Evolutionary conservation across 345 rosid species (phyloP), one percentile per base, ranked within the genome.

Genomic region (Aethionema arabicum): DNA sequence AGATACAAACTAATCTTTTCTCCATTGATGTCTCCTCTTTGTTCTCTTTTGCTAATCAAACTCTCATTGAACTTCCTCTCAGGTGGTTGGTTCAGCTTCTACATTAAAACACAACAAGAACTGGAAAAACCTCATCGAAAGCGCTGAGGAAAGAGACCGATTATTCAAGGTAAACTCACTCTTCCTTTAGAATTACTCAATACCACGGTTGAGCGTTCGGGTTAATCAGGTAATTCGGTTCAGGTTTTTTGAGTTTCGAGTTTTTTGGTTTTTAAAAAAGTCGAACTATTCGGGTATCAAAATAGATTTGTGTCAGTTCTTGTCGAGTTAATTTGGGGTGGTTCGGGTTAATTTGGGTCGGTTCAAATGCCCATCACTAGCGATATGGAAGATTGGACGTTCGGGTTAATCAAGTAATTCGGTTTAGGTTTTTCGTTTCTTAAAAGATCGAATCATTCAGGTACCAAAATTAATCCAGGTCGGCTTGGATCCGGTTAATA

Each of bases 61-160:
- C 39, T 12, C 48, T 12, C 30, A 27, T 9, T 72, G 29, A 51
- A 68, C 77, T 62, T 55, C 38, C 32, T 32, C 58, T 59, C 44
- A 92, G 99, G 99, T 93, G 10, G 91, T 93, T 39, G 99, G 99
- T 35, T 87, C 90, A 56, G 95, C 96, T 50, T 69, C 80, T 59
- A 81, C 97, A 11, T 67, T 93, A 74, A 81, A 67, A 73, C 71
- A 48, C 2, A 95, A 93, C 62, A 75, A 89, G 56, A 95, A 87
- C 44, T 90, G 97, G 99, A 82, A 70, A 47, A 85, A 77, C 74
- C 80, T 93, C 6, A 60, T 90, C 4, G 84, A 80, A 73, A 88
- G 88, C 79, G 97, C 99, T 4, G 85, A 83, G 69, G 72, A 61
- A 71, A 74, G 85, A 61, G 72, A 73, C 33, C 68, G 79, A 37